Percentiles rank a stretch among this genome's conserved stretches.
These are phyloP conservation scores for sorghum (Sorghum bicolor) DNA, from an alignment of 176 grass and related monocot species.

Conservation along the genomic window DNA sequence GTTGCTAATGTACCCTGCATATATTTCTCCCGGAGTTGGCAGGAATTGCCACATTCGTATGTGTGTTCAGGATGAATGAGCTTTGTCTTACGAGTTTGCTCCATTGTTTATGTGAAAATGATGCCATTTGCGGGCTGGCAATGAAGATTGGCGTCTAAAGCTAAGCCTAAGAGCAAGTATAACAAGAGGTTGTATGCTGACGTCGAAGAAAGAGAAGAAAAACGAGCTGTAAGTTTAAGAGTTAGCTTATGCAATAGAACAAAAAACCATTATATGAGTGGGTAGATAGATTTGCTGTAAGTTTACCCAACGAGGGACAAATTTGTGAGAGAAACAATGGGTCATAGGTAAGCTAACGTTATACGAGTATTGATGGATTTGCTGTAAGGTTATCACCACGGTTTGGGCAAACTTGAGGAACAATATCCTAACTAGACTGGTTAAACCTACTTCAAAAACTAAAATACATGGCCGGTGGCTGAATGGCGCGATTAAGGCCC, in stretches of 20 bases:
- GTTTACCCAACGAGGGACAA: too few species aligned
- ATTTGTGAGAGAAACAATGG: too few species aligned
- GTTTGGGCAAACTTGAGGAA: not conserved
- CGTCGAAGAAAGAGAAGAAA: too few species aligned
- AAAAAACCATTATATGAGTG: too few species aligned
- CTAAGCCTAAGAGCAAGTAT: not conserved
- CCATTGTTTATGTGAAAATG: not conserved
- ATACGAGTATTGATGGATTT: too few species aligned
- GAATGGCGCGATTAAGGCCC: not conserved
- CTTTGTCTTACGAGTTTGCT: not conserved
- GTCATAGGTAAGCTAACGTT: too few species aligned
- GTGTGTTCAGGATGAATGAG: not conserved
- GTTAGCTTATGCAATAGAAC: too few species aligned
- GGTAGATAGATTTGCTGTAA: too few species aligned
- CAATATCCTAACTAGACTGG: not conserved
- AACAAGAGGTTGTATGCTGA: too few species aligned
- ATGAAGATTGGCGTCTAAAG: not conserved
- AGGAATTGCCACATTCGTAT: not conserved
- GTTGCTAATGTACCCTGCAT: constrained; percentile 16
- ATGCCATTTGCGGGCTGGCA: not conserved
- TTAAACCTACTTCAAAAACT: not conserved
- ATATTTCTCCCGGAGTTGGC: not conserved
- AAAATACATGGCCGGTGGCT: not conserved
- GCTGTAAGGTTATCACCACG: too few species aligned
- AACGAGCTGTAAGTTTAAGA: too few species aligned